Evolutionary conservation across 805 yeast genomes (phyloP).

Genomic region (Yarrowia bubula): DNA sequence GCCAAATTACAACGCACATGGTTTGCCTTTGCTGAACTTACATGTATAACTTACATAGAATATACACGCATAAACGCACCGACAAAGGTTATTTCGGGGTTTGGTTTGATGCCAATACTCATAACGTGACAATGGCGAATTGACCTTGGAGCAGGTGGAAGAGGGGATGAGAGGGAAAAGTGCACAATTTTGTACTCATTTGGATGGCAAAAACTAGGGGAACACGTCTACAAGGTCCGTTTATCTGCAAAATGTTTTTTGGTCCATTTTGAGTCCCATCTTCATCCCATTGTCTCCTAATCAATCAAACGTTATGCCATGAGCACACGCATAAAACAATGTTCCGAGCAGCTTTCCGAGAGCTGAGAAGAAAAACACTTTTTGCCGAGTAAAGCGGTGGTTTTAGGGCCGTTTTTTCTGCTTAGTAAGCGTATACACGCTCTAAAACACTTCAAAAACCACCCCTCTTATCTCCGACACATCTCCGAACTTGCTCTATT

Average conservation of each 20-base stretch:
- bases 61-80: constrained; percentile 17
- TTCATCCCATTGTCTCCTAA: neutral
- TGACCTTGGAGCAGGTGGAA: neutral
- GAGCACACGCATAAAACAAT: neutral
- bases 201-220: neutral
- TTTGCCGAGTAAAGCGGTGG: too few species aligned
- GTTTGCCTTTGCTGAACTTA: constrained; percentile 21
- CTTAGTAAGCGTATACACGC: too few species aligned
- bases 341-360: neutral
- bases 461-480: neutral
- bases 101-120: constrained; percentile 5
- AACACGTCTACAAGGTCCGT: too few species aligned
- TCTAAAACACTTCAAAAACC: too few species aligned
- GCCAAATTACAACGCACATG: constrained; percentile 22
- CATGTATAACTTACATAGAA: constrained; percentile 18
- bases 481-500: neutral
- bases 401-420: too few species aligned
- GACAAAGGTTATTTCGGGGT: neutral
- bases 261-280: too few species aligned
- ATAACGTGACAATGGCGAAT: neutral
- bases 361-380: too few species aligned
- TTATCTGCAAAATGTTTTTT: too few species aligned
- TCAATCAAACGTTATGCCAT: neutral
- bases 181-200: constrained; percentile 4
- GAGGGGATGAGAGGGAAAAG: neutral